Evolutionary conservation across 352 stramenopile genomes (phyloP), one percentile per base, ranked within the genome.

Genomic region (Phytophthora europaea): DNA sequence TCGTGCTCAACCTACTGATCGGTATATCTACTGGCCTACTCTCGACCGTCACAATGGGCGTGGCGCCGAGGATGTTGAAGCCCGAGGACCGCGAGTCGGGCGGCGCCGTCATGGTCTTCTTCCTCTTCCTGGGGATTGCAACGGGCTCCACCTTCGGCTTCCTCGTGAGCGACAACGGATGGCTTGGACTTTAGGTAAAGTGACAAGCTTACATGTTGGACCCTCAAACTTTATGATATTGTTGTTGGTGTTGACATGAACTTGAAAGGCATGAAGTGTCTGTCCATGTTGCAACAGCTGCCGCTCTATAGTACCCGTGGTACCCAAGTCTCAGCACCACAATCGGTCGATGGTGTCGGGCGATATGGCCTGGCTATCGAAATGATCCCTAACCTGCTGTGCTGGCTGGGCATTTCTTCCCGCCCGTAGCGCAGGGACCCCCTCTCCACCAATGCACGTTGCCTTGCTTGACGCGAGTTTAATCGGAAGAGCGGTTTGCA

Each of bases 1-100:
- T 82, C 45, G 58, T 76, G 22, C 61, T 91, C 26, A 91, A 86
- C 59, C 74, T 87, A 7, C 47, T 79, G 33, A 83, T 94, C 59
- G 80, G 83, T 16, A 60, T 94, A 28, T 82, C 80, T 16, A 89
- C 80, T 16, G 83, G 83, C n/a, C 28, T 94, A 28, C 68, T 92
- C 8, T 86, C 70, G 26, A 94, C 84, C 4, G 77, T 91, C 45
- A 94, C 84, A 12, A 91, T 91, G 76, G 80, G 83, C 18, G 66
- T 82, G 6, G 84, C 81, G 4, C 82, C 83, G 20, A 79, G 80
- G 18, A 66, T 92, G 52, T 61, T 92, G 36, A 75, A 82, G 16
- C 77, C 78, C 7, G 72, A 92, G 58, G 84, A 92, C 67, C 80
- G 82, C 23, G 82, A 90, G 65, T 81, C 81, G 4, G 86, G 77